Conservation (phyloP, 2,329 filamentous ascomycete species). For the Penicillium sp. region DNA sequence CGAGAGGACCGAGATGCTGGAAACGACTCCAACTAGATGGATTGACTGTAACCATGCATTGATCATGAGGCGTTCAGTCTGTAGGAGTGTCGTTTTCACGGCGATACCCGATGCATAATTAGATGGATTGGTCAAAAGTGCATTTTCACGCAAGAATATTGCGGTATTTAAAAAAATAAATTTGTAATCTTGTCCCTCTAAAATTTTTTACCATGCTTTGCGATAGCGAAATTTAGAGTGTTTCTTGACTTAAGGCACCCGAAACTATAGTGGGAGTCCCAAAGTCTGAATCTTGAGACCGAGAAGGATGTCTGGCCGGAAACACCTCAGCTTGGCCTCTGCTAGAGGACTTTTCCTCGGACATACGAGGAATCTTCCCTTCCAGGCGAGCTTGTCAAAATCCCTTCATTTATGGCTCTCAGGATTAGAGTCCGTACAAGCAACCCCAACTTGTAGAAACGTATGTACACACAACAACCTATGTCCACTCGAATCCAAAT, state of each 20-base stretch:
- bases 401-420: too few species aligned
- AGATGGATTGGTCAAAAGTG: not conserved
- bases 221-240: too few species aligned
- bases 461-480: not conserved
- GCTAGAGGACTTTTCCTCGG: too few species aligned
- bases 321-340: too few species aligned
- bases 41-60: not conserved
- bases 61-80: not conserved
- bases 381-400: too few species aligned
- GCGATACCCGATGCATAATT: not conserved
- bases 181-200: not conserved
- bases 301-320: too few species aligned
- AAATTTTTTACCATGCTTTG: too few species aligned
- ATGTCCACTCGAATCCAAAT: not conserved
- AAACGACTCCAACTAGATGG: conserved; percentile 36
- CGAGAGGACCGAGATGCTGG: conserved; percentile 42
- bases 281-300: too few species aligned
- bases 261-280: not conserved
- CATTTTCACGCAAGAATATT: not conserved
- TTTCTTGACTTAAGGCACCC: not conserved
- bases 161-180: not conserved
- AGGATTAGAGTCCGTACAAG: too few species aligned
- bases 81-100: not conserved
- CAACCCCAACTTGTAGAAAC: too few species aligned
- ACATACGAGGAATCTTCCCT: too few species aligned